A percentile compares a stretch with the other conserved stretches of the same genome.
Conservation (phyloP, 257 asterid genomes). For the Forsythia suspensa region DNA sequence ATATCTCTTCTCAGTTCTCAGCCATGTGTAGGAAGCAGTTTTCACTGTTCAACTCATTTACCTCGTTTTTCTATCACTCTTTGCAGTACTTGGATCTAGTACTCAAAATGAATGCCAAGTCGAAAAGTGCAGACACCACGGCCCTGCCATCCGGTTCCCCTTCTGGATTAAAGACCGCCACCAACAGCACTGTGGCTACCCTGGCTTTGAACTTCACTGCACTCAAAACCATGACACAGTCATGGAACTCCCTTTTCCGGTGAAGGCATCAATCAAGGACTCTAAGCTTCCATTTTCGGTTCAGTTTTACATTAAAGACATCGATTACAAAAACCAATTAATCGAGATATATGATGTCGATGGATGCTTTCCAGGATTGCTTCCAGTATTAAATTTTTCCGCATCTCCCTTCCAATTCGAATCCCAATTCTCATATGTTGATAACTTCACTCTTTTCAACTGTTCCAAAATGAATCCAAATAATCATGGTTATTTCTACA, state of each 20-base stretch:
- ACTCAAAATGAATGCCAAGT: not conserved
- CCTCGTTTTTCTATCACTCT: not conserved
- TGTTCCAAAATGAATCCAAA: not conserved
- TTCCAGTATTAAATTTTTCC: not conserved
- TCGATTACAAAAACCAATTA: not conserved
- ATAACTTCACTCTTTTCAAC: not conserved
- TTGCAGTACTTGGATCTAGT: not conserved
- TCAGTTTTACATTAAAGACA: not conserved
- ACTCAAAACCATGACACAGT: not conserved
- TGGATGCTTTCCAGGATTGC: not conserved
- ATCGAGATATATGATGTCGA: not conserved
- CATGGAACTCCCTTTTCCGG: slow-evolving; percentile 13
- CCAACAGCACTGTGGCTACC: slow-evolving; percentile 10
- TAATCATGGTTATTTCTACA: rapidly evolving
- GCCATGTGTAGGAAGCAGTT: too few species aligned
- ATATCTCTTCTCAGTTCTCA: too few species aligned
- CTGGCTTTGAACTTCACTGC: slow-evolving; percentile 11
- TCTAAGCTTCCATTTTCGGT: slow-evolving; percentile 7
- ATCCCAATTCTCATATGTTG: not conserved
- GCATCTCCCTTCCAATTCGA: not conserved
- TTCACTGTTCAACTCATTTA: not conserved
- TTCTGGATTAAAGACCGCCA: slow-evolving; percentile 4
- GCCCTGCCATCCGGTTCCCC: slow-evolving; percentile 17
- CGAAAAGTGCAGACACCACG: not conserved
- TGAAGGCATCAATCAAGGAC: not conserved